A percentile compares a stretch with the other conserved stretches of the same genome.
Conservation (phyloP, 306 rosid genomes). For the Gastrolobium bilobum region DNA sequence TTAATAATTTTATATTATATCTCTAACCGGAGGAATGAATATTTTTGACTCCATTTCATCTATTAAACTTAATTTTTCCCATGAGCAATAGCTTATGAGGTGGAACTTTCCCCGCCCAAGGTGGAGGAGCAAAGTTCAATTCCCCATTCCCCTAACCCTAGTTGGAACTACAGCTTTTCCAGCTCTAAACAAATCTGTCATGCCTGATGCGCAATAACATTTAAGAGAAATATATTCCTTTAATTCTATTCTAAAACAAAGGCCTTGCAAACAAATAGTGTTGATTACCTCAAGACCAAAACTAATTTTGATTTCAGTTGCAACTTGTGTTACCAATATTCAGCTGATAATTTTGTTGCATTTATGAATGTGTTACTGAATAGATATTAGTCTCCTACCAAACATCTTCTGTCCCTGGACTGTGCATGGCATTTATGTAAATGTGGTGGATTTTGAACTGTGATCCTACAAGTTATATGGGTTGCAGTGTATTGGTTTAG, state of each 20-base stretch:
- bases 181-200: neutral
- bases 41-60: neutral
- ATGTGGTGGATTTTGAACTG: too few species aligned
- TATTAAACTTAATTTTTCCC: neutral
- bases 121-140: neutral
- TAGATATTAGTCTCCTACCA: neutral
- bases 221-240: neutral
- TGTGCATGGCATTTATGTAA: too few species aligned
- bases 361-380: neutral
- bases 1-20: too few species aligned
- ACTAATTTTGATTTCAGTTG: neutral
- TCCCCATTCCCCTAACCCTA: neutral
- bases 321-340: slow-evolving; percentile 6
- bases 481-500: too few species aligned
- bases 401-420: neutral
- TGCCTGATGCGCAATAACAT: neutral
- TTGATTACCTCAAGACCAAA: neutral
- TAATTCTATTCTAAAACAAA: neutral
- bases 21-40: neutral
- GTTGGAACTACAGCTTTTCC: neutral
- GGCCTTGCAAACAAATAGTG: neutral
- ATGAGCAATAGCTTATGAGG: neutral
- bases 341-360: neutral
- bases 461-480: too few species aligned
- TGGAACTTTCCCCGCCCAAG: neutral